These are phyloP conservation scores for Fusarium piperis DNA, from an alignment of 2,329 filamentous ascomycete species.

Conservation along the genomic window DNA sequence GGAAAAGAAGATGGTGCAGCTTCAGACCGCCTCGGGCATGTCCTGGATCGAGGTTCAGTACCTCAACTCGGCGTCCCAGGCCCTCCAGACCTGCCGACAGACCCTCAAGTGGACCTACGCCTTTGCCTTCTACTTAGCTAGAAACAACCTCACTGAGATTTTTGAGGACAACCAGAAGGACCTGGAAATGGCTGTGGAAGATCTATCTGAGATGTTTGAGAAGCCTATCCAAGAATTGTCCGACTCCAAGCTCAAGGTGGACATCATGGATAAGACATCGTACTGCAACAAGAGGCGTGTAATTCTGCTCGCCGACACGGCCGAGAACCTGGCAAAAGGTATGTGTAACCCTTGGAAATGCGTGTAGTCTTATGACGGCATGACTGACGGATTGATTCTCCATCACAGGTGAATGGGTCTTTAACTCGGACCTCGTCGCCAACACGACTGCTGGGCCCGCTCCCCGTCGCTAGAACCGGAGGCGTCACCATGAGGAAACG, in stretches of 20 bases:
- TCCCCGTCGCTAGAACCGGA: constrained; percentile 28
- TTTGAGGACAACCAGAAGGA: constrained; percentile 99
- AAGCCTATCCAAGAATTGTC: constrained; percentile 90
- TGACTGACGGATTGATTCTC: constrained; percentile 35
- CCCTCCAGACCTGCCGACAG: constrained; percentile 95
- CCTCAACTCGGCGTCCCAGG: constrained; percentile 90
- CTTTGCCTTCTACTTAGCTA: constrained; percentile 95
- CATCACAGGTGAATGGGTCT: constrained; percentile 57
- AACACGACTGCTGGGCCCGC: constrained; percentile 35
- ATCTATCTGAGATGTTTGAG: constrained; percentile 98
- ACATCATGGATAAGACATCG: constrained; percentile 98
- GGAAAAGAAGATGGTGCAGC: constrained; percentile 98
- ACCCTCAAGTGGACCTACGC: constrained; percentile 99
- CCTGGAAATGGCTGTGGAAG: constrained; percentile 95
- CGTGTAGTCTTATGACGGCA: constrained; percentile 38
- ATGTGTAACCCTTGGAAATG: constrained; percentile 28
- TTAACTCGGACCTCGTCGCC: constrained; percentile 49
- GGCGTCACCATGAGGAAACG: background rate
- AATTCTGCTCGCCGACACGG: constrained; percentile 91
- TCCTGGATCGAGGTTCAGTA: constrained; percentile 99
- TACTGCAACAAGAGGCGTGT: constrained; percentile 95
- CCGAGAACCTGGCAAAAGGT: constrained; percentile 90
- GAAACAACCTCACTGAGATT: constrained; percentile 95
- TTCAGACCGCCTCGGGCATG: constrained; percentile 93
- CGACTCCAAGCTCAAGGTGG: constrained; percentile 90